Base-by-base conservation (phyloP, 164 flowering plant genomes). In the Kingdonia uniflora region DNA sequence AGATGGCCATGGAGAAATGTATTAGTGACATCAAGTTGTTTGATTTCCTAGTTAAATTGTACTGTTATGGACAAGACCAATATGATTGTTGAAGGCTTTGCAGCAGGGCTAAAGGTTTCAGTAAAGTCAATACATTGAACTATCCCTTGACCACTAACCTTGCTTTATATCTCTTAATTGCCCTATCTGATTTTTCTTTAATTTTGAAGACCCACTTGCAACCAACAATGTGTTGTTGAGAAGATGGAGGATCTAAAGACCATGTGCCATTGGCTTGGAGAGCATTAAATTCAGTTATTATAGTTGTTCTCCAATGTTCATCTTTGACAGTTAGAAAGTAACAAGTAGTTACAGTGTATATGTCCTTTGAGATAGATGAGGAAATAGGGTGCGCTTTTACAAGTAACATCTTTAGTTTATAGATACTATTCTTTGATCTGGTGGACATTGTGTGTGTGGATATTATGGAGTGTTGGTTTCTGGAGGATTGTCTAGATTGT, bases 71-170 rank as follows among this genome's bases (percentile, higher is more conserved):
- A 29, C 8, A 29, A 29, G 19, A 52, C 42, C 1, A 37, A 6
- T 19, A 19, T 33, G 22, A 52, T 52, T 1, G 55, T 52, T 12
- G 55, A 2, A 19, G 22, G 42, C 11, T 37, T 52, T 2, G 17
- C 40, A 11, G 33, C 42, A 12, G 55, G 42, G 21, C 42, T 52
- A 37, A 52, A 52, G 4, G 55, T 52, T n/a, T 52, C 43, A 1
- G 3, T 0, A 4, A n/a, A 52, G 42, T 33, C 55, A 37, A 52
- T 2, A 2, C 55, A 41, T 19, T n/a, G 22, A 14, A 15, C 1
- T 19, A 52, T 2, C 42, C 55, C 13, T 52, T 52, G 24, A 42
- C 55, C 4, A 35, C 23, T 4, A 52, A 19, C n/a, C 55, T 14
- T 33, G 42, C 55, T 11, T 52, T 52, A 19, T 33, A 37, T 16